A percentile compares a stretch with the other conserved stretches of the same genome.
phyloP scores from a whole-genome alignment of 192 early-diverging fungal genomes.

The Coemansia sp. region DNA sequence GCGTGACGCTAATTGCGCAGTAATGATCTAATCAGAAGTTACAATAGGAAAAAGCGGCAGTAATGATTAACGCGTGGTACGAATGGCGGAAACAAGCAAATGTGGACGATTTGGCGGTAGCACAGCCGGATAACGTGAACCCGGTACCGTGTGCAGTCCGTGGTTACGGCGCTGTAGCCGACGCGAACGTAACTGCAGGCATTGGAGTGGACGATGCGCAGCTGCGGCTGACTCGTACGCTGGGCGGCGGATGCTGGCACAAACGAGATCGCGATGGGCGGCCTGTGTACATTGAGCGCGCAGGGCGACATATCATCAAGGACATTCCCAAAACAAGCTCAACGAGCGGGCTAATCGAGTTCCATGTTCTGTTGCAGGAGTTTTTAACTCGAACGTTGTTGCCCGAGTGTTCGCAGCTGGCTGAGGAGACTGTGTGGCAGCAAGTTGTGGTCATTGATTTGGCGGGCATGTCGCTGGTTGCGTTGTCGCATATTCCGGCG shows the following conservation, averaged over 20 bases:
- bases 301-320: slow-evolving; percentile 67
- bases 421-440: slow-evolving; percentile 67
- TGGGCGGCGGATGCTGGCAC: slow-evolving; percentile 76
- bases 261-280: slow-evolving; percentile 87
- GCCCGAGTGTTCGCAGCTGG: slow-evolving; percentile 72
- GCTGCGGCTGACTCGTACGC: slow-evolving; percentile 58
- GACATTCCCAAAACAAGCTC: slow-evolving; percentile 60
- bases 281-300: slow-evolving; percentile 88
- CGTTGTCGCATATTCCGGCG: slow-evolving; percentile 62
- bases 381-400: slow-evolving; percentile 69
- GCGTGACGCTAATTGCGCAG: neutral
- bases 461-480: slow-evolving; percentile 76
- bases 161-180: slow-evolving; percentile 61
- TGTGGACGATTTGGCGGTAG: slow-evolving; percentile 60
- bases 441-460: slow-evolving; percentile 90
- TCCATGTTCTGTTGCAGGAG: slow-evolving; percentile 70
- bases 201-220: slow-evolving; percentile 63
- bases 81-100: slow-evolving; percentile 61
- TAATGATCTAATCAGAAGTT: neutral
- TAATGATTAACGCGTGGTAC: slow-evolving; percentile 59
- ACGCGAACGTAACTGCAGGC: slow-evolving; percentile 60
- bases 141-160: slow-evolving; percentile 66
- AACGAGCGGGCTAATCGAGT: slow-evolving; percentile 61
- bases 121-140: slow-evolving; percentile 54
- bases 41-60: slow-evolving; percentile 57